A percentile compares a stretch with the other conserved stretches of the same genome.
These are phyloP conservation scores for Alternaria angustiovoidea DNA, from an alignment of 2,329 filamentous ascomycete species.

Conservation along the genomic window DNA sequence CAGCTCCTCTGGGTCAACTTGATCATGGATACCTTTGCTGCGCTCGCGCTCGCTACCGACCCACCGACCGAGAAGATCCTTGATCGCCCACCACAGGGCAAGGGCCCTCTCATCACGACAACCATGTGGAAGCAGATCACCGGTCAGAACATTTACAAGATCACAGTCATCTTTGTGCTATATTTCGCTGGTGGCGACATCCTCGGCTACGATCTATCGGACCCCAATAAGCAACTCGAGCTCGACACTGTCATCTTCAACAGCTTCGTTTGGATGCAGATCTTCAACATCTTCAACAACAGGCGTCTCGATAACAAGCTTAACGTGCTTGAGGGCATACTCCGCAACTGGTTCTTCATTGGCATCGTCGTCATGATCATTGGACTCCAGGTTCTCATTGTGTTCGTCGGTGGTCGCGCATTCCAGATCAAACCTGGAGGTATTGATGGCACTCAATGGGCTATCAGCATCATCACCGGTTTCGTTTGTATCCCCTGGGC, in stretches of 20 bases:
- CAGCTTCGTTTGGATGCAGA: conserved; percentile 76
- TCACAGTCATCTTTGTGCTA: conserved; percentile 65
- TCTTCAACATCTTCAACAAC: conserved; percentile 75
- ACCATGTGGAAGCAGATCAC: conserved; percentile 73
- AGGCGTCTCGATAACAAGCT: conserved; percentile 69
- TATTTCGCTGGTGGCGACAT: conserved; percentile 68
- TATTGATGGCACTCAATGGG: conserved; percentile 67
- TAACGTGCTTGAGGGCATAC: conserved; percentile 67
- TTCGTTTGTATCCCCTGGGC: conserved; percentile 63
- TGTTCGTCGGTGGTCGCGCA: conserved; percentile 65
- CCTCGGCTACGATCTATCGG: conserved; percentile 60
- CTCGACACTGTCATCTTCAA: conserved; percentile 72
- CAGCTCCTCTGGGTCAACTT: conserved; percentile 98
- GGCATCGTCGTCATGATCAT: conserved; percentile 66
- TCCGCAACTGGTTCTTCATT: conserved; percentile 66
- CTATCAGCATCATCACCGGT: conserved; percentile 60
- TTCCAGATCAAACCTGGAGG: conserved; percentile 61
- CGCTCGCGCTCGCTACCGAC: conserved; percentile 95
- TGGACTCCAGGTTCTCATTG: conserved; percentile 64
- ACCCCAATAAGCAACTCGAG: conserved; percentile 52
- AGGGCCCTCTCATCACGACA: conserved; percentile 76
- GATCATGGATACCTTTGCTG: conserved; percentile 93
- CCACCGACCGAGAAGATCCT: conserved; percentile 95
- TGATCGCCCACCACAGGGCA: conserved; percentile 84
- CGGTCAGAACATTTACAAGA: conserved; percentile 68